phyloP scores from a whole-genome alignment of 768 basidiomycete species.

The Cubamyces sp. region DNA sequence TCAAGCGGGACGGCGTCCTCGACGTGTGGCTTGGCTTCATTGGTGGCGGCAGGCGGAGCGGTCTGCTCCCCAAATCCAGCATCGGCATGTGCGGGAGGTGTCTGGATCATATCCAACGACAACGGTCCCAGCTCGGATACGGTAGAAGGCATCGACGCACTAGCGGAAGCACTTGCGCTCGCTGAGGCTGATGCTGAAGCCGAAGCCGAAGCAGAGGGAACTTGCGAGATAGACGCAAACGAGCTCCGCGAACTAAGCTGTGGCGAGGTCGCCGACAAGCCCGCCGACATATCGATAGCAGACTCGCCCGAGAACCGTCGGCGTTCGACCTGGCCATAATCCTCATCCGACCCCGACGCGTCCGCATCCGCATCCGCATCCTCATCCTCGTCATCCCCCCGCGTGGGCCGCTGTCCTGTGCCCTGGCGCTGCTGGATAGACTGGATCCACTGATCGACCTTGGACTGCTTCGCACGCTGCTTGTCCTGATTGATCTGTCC shows the following conservation, averaged over 20 bases:
- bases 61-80: constrained; percentile 25
- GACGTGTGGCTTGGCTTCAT: constrained; percentile 51
- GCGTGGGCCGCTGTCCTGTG: constrained; percentile 56
- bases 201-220: neutral
- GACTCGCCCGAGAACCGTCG: constrained; percentile 17
- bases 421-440: constrained; percentile 69
- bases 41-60: constrained; percentile 22
- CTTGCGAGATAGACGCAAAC: constrained; percentile 16
- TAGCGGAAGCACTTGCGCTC: neutral
- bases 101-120: constrained; percentile 16
- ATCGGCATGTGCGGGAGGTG: constrained; percentile 31
- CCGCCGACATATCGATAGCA: constrained; percentile 12
- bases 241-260: constrained; percentile 17
- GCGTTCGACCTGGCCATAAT: constrained; percentile 35
- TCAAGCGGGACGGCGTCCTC: constrained; percentile 72
- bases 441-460: constrained; percentile 84
- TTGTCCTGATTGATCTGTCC: constrained; percentile 80
- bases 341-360: constrained; percentile 40
- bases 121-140: constrained; percentile 26
- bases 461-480: constrained; percentile 70
- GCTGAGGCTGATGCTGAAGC: constrained; percentile 3
- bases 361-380: constrained; percentile 34
- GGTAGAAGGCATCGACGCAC: constrained; percentile 17
- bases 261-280: constrained; percentile 19
- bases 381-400: constrained; percentile 51